phyloP scores from a whole-genome alignment of 129 eudicot genomes.

The Tagetes erecta region DNA sequence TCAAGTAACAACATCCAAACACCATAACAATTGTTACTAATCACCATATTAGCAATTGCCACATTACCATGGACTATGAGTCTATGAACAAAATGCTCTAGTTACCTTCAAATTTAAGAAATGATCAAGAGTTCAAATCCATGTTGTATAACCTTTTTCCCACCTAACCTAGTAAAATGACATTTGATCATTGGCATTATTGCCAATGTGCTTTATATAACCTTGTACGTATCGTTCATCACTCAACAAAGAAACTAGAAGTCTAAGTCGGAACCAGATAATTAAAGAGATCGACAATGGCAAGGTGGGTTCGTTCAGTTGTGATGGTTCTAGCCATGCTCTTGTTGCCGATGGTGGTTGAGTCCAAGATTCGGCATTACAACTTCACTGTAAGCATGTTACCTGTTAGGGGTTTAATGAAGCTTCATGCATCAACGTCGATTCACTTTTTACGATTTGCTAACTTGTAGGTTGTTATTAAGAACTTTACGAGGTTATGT shows the following conservation, averaged over 20 bases:
- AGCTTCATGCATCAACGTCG: not conserved
- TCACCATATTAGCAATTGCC: conserved; percentile 12
- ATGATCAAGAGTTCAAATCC: conserved; percentile 26
- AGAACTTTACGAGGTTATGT: conserved; percentile 62
- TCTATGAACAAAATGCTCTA: not conserved
- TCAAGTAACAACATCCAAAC: conserved; percentile 18
- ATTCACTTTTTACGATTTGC: not conserved
- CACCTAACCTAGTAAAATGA: conserved; percentile 74
- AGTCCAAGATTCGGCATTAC: conserved; percentile 57
- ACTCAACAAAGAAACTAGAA: not conserved
- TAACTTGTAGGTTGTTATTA: conserved; percentile 60
- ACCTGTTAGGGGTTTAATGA: conserved; percentile 1
- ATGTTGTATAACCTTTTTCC: conserved; percentile 16
- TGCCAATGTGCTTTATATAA: conserved; percentile 12
- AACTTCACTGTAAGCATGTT: conserved; percentile 54
- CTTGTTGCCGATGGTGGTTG: conserved; percentile 37
- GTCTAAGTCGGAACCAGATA: not conserved
- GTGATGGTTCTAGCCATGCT: conserved; percentile 40
- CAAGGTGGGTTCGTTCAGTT: conserved; percentile 28
- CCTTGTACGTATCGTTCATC: not conserved
- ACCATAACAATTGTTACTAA: not conserved
- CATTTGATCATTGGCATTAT: conserved; percentile 37
- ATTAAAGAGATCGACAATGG: conserved; percentile 37
- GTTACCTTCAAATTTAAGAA: conserved; percentile 45
- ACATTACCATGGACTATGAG: not conserved